Evolutionary conservation across 768 basidiomycete species (phyloP), one percentile per base, ranked within the genome.

Genomic region (Lentinula detonsa): DNA sequence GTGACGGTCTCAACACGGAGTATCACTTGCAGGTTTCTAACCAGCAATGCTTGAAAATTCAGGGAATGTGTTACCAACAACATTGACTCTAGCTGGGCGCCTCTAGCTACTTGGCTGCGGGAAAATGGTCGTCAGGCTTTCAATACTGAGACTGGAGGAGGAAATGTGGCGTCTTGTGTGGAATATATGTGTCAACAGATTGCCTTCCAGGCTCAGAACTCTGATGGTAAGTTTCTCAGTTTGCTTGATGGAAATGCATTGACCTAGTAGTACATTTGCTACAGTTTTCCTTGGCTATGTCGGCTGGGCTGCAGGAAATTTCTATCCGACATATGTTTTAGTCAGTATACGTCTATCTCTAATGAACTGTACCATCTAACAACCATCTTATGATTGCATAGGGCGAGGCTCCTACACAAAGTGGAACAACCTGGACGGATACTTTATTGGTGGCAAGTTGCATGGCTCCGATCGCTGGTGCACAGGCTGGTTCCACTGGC

Each of bases 81-180:
- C 71, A 83, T 81, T 46, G 75, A 74, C 23, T 67, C 70, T 9
- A 71, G 78, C 4, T 81, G 82, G 78, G 66, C 64, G 2, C 76
- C 79, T 5, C 75, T 85, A n/a, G 71, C 77, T 1, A 65, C 69
- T 16, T 86, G 79, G 78, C 75, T 86, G 3, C 75, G 81, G 39
- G 67, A 68, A 52, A 78, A 84, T 51, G 74, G 74, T 2, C 74
- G 85, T 16, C 80, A 82, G 64, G 85, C 84, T 1, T 72, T 87
- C 65, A 79, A 85, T 67, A 81, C 83, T 9, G 85, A 86, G 67
- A 85, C 83, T 1, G 85, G 85, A 42, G 85, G 83, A 16, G 84
- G 84, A 11, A 76, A 85, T 64, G 73, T 75, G 16, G 74, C 74
- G 8, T 76, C 76, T 8, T 85, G 84, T 65, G 70, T 75, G 4